Evolutionary conservation across 192 early-diverging fungal genomes (phyloP).

Genomic region (Entophlyctis helioformis): DNA sequence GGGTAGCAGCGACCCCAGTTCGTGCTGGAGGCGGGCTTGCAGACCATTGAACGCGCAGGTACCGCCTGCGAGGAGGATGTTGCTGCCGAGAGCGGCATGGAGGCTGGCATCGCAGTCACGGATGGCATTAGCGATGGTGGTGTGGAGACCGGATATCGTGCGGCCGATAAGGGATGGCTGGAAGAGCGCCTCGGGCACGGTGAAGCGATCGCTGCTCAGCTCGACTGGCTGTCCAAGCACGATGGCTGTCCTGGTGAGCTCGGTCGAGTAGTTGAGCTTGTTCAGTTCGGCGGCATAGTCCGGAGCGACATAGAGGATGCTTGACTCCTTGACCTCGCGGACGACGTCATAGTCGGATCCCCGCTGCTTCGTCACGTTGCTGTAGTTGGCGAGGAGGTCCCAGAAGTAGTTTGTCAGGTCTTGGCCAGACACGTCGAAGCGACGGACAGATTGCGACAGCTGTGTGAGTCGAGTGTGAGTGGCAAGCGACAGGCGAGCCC

Average conservation of each 20-base stretch:
- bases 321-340: slow-evolving; percentile 54
- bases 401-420: slow-evolving; percentile 32
- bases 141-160: slow-evolving; percentile 30
- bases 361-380: slow-evolving; percentile 45
- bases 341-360: slow-evolving; percentile 52
- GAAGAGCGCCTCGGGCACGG: slow-evolving; percentile 47
- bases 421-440: slow-evolving; percentile 45
- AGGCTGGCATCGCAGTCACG: slow-evolving; percentile 38
- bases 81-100: slow-evolving; percentile 27
- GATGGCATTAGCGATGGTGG: slow-evolving; percentile 31
- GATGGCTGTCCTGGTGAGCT: slow-evolving; percentile 24
- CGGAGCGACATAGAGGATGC: slow-evolving; percentile 48
- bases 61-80: slow-evolving; percentile 35
- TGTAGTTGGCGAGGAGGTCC: slow-evolving; percentile 48
- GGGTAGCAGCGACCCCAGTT: slow-evolving; percentile 40
- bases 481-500: background rate
- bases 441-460: slow-evolving; percentile 16
- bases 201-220: slow-evolving; percentile 50
- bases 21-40: slow-evolving; percentile 38
- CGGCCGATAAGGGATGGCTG: slow-evolving; percentile 42
- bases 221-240: slow-evolving; percentile 39
- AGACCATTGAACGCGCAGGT: slow-evolving; percentile 4
- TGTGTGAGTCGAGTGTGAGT: slow-evolving; percentile 3
- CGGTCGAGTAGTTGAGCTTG: slow-evolving; percentile 25
- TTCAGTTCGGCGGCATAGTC: slow-evolving; percentile 35